A percentile compares a stretch with the other conserved stretches of the same genome.
phyloP scores from a whole-genome alignment of 2,329 filamentous ascomycete species.

The Colletotrichum sp. region DNA sequence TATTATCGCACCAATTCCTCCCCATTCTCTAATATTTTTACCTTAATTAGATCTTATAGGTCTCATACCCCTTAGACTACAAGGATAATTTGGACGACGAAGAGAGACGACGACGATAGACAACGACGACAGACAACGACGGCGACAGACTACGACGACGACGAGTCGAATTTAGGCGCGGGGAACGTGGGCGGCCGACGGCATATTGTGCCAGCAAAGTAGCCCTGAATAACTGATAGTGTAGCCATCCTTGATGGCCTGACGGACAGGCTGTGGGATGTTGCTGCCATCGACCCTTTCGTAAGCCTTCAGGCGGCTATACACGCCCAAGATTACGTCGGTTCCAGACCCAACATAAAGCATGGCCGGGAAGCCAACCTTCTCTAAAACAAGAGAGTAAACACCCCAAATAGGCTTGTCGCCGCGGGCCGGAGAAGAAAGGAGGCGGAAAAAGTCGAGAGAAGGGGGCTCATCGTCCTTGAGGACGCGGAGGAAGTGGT shows the following conservation, averaged over 20 bases:
- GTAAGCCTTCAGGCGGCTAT: not conserved
- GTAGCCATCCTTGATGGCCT: not conserved
- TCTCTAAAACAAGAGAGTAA: not conserved
- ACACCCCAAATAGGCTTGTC: not conserved
- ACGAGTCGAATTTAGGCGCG: not conserved
- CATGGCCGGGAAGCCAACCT: fast-evolving
- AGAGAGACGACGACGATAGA: too few relatives aligned
- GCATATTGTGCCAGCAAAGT: not conserved
- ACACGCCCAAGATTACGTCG: fast-evolving
- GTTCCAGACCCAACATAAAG: not conserved
- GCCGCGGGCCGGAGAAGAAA: not conserved
- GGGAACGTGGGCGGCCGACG: not conserved
- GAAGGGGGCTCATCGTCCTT: not conserved
- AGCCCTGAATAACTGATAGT: fast-evolving
- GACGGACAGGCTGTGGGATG: not conserved
- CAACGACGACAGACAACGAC: too few relatives aligned
- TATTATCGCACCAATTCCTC: too few relatives aligned
- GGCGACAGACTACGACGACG: too few relatives aligned
- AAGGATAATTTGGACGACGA: too few relatives aligned
- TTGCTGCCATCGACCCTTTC: not conserved
- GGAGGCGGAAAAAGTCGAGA: not conserved
- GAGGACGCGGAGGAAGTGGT: not conserved
- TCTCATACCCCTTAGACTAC: too few relatives aligned
- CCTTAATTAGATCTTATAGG: too few relatives aligned
- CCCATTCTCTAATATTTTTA: too few relatives aligned